Base-by-base conservation (phyloP, 176 grass and related monocot genomes). In the Saccharum officinarum region DNA sequence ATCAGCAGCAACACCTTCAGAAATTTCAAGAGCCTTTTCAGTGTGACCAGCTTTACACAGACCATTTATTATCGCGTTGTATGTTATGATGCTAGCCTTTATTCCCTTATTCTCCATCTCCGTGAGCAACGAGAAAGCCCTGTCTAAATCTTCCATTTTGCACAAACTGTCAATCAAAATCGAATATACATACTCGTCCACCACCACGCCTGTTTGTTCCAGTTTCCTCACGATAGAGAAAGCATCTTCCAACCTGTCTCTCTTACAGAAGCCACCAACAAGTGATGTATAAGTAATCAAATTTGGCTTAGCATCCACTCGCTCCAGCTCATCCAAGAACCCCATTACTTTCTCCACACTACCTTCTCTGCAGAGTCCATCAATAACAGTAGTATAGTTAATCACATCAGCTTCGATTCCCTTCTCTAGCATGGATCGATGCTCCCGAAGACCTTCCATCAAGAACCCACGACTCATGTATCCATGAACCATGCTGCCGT, bases 291-390 rank as follows among this genome's bases (percentile, higher is more conserved):
- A 93, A 84, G 95, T 98, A 69, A 93, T 68, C 46, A 93, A 82
- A 93, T 93, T 93, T 20, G 89, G 89, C 34, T 92, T 80, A 77
- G 63, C 55, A 65, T 76, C 78, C 66, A 28, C 41, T 42, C 3
- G 82, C 37, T 79, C 75, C 89, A 98, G 95, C 59, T 87, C 83
- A 67, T 90, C 70, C 47, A 92, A 80, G 82, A 93, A 95, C 31
- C 84, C 95, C 61, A 89, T 86, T 38, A 90, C 91, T 86, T 92
- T 95, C n/a, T 98, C 91, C 71, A 95, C 85, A 34, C 76, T 95
- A 9, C 93, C 91, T 85, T 90, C 85, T 69, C 87, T 88, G 82
- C 95, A 95, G 6, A 98, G 71, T 16, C 89, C 89, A 91, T 89
- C 79, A 30, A 95, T 83, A 67, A 92, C 80, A 86, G 46, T 88